Evolutionary conservation across 148 eudicot species (phyloP), one percentile per base, ranked within the genome.

Genomic region (Chenopodium quinoa): DNA sequence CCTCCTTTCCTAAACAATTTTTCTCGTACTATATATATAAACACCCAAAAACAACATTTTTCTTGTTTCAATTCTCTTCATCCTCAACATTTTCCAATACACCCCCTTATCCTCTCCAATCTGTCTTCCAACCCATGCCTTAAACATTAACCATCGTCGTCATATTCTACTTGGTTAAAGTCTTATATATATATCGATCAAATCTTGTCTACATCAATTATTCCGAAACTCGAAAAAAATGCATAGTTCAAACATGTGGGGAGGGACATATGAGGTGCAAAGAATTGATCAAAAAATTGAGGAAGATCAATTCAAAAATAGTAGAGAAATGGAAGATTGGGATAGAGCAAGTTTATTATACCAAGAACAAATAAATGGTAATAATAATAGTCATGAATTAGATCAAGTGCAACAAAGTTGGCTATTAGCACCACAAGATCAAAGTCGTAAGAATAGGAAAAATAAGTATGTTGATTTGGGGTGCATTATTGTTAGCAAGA

Each of bases 351-450:
- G 92, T 14, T 29, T 88, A 31, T 63, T 84, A 29, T 81, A 84
- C 29, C 90, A 84, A 78, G 76, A 84, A 4, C 83, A 82, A 0
- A 19, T 78, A 9, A 25, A 76, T 40, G 67, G 66, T 31, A 10
- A 52, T 19, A 80, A 65, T 19, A 79, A 83, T 46, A 37, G 7
- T 17, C 83, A 77, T 1, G 78, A 84, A 17, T 34, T 91, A 10
- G 91, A 87, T 48, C 86, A 90, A 31, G 86, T 91, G 6, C 94
- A 91, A 72, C 91, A 90, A 82, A 86, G 92, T 65, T 91, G 94
- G 94, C 67, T 91, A 19, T 77, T 91, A 62, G 91, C 90, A 1
- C 94, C 92, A 3, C 82, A 82, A 74, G 91, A 56, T 14, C 16
- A 88, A 12, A 46, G 50, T 11, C 70, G 79, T 23, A 79, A 69